Percentiles rank a stretch among this genome's conserved stretches.
Conservation (phyloP, 257 asterid species). For the Solanum gracilifrons region DNA sequence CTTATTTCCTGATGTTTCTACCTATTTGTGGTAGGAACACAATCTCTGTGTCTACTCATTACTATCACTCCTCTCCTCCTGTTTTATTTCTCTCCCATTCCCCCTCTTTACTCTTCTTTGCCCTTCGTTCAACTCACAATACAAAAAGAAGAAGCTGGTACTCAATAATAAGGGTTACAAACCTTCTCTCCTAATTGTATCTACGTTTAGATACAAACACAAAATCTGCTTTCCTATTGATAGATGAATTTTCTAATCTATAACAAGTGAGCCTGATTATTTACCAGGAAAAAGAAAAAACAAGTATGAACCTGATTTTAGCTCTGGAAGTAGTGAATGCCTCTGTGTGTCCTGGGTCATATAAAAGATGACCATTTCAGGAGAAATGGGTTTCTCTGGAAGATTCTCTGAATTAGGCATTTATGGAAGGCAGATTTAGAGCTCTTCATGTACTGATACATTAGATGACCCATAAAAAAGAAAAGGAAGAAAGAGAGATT, state of each 20-base stretch:
- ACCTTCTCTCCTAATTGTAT: neutral
- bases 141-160: neutral
- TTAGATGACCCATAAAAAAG: neutral
- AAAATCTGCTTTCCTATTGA: neutral
- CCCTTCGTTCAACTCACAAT: neutral
- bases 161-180: neutral
- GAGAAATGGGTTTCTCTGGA: conserved; percentile 52
- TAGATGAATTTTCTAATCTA: neutral
- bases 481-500: neutral
- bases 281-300: neutral
- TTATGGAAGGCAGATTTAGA: conserved; percentile 8
- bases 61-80: neutral
- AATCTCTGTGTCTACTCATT: neutral
- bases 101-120: neutral
- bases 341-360: conserved; percentile 87
- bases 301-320: conserved; percentile 49
- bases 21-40: neutral
- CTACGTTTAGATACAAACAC: neutral
- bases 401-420: conserved; percentile 40
- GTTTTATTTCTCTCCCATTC: neutral
- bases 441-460: neutral
- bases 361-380: conserved; percentile 64
- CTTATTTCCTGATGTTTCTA: neutral
- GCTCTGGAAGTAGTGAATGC: conserved; percentile 60
- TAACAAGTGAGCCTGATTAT: neutral